These are phyloP conservation scores for Parasitella parasitica DNA, from an alignment of 371 early-diverging fungal species.

Conservation along the genomic window DNA sequence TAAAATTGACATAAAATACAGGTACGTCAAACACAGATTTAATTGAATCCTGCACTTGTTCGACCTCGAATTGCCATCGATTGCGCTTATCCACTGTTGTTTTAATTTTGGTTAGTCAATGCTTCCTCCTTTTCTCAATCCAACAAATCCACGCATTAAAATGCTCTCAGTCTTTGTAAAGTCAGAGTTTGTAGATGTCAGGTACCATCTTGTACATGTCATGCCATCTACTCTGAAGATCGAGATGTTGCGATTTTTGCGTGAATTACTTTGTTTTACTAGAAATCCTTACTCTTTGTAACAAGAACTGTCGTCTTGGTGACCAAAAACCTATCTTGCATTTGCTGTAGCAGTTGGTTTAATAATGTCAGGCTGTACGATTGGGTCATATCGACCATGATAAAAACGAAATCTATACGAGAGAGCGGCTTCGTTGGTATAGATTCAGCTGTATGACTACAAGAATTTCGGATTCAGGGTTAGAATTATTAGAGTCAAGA, in stretches of 20 bases:
- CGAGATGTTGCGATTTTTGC: no score
- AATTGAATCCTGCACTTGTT: slow-evolving; percentile 4
- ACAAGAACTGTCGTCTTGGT: slow-evolving; percentile 27
- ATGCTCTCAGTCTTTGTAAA: no score
- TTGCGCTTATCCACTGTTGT: slow-evolving; percentile 22
- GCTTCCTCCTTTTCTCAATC: not conserved
- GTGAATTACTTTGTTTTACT: no score
- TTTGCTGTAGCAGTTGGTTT: slow-evolving; percentile 2
- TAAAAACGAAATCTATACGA: slow-evolving; percentile 26
- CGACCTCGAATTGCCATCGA: slow-evolving; percentile 14
- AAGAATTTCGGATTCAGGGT: not conserved
- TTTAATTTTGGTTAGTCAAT: not conserved
- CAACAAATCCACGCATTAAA: no score
- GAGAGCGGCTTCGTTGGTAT: slow-evolving; percentile 9
- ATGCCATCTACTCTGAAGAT: no score
- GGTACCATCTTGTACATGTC: no score
- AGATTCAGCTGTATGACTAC: slow-evolving; percentile 27
- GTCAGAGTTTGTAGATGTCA: no score
- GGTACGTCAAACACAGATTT: slow-evolving; percentile 8
- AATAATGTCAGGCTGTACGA: slow-evolving; percentile 14
- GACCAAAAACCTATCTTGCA: slow-evolving; percentile 18
- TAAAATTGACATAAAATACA: slow-evolving; percentile 26
- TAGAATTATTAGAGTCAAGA: not conserved
- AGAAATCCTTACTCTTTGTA: slow-evolving; percentile 28
- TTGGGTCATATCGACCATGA: slow-evolving; percentile 37